Evolutionary conservation across 345 rosid genomes (phyloP).

Genomic region (Syzygium jambos): DNA sequence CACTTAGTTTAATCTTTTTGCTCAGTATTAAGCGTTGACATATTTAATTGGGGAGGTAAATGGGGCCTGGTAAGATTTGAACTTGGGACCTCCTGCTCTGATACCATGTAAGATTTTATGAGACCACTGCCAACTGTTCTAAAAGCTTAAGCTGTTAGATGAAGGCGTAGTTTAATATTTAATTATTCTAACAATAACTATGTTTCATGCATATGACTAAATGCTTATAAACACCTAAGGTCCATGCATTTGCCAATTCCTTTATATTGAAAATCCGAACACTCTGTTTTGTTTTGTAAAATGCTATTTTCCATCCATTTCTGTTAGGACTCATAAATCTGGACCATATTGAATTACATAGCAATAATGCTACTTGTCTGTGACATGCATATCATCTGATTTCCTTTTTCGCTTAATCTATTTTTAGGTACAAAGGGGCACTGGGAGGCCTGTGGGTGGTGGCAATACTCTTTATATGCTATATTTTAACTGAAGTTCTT

Average conservation of each 20-base stretch:
- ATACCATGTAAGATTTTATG: no score
- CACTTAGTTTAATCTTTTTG: no score
- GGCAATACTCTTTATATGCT: conserved; percentile 58
- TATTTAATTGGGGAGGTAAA: no score
- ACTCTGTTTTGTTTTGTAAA: neutral
- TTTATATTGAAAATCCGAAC: neutral
- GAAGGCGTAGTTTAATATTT: no score
- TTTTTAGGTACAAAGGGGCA: conserved; percentile 68
- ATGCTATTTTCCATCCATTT: neutral
- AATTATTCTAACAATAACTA: neutral
- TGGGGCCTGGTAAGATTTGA: no score
- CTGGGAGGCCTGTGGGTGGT: conserved; percentile 89
- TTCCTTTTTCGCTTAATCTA: neutral
- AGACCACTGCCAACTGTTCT: no score
- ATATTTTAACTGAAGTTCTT: conserved; percentile 64
- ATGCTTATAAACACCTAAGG: neutral
- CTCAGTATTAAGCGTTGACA: no score
- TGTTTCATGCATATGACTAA: neutral
- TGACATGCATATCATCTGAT: neutral
- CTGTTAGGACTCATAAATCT: neutral
- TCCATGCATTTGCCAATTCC: neutral
- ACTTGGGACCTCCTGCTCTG: no score
- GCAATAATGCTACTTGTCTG: neutral
- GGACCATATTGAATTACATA: neutral
- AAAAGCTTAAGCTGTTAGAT: no score